phyloP scores from a whole-genome alignment of 306 rosid genomes.

The Dryas octopetala region DNA sequence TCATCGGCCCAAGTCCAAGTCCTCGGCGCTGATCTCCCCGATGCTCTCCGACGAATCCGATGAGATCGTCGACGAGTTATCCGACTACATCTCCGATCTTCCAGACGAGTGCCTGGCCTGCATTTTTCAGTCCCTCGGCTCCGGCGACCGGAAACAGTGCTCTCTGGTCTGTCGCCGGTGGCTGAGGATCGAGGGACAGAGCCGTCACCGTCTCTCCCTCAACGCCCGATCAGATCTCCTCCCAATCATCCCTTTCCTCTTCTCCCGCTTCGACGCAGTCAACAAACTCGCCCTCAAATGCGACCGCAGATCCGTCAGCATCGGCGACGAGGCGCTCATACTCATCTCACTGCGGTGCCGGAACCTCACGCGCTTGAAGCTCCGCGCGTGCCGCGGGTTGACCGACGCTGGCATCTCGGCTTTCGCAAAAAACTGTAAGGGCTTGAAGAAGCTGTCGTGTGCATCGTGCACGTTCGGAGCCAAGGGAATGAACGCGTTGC shows the following conservation, averaged over 20 bases:
- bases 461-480: constrained; percentile 93
- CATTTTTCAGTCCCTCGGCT: constrained; percentile 70
- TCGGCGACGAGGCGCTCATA: constrained; percentile 67
- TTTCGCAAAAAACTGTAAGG: constrained; percentile 78
- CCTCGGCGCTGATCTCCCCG: constrained; percentile 58
- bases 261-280: constrained; percentile 85
- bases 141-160: constrained; percentile 79
- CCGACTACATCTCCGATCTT: constrained; percentile 71
- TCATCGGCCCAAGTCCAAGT: constrained; percentile 49
- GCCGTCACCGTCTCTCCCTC: constrained; percentile 87
- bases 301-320: constrained; percentile 80
- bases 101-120: constrained; percentile 88
- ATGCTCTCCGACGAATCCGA: constrained; percentile 29
- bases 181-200: constrained; percentile 85
- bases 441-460: constrained; percentile 92
- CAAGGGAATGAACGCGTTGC: constrained; percentile 88
- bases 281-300: constrained; percentile 88
- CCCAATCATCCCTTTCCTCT: constrained; percentile 50
- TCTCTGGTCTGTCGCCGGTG: constrained; percentile 93
- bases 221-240: constrained; percentile 64
- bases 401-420: constrained; percentile 78
- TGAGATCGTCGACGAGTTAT: constrained; percentile 7
- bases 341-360: constrained; percentile 76
- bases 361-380: constrained; percentile 89
- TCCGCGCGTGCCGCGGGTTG: constrained; percentile 81